phyloP scores from a whole-genome alignment of 805 yeast species.

The Komagataella populi region DNA sequence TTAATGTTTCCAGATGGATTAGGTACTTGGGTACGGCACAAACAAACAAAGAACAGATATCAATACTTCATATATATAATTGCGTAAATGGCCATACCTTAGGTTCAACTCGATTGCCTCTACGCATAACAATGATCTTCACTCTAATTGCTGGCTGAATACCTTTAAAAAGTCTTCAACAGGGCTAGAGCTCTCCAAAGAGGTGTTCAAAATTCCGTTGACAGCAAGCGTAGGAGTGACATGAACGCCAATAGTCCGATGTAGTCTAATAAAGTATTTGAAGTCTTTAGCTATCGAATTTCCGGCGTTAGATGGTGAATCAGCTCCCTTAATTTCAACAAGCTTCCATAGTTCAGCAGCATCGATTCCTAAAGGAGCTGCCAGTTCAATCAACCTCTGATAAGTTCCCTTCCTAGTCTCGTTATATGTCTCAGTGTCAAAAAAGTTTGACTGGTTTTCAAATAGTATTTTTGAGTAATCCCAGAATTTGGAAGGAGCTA shows the following conservation, averaged over 20 bases:
- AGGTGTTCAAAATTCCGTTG: constrained; percentile 47
- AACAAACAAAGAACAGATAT: too few relatives aligned
- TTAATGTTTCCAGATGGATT: too few relatives aligned
- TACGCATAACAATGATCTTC: too few relatives aligned
- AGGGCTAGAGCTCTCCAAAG: constrained; percentile 51
- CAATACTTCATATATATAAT: too few relatives aligned
- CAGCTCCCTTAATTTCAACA: constrained; percentile 16
- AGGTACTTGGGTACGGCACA: too few relatives aligned
- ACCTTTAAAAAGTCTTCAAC: constrained; percentile 27
- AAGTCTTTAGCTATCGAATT: constrained; percentile 45
- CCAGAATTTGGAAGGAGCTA: constrained; percentile 42
- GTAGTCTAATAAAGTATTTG: constrained; percentile 61
- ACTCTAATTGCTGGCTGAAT: constrained; percentile 10
- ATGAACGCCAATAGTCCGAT: constrained; percentile 68
- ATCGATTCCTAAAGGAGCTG: constrained; percentile 18
- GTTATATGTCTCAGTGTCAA: constrained; percentile 45
- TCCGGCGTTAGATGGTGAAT: constrained; percentile 36
- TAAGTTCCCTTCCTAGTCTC: constrained; percentile 44
- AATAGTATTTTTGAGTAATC: constrained; percentile 42
- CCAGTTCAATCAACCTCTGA: constrained; percentile 35
- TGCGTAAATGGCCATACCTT: too few relatives aligned
- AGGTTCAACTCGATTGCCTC: too few relatives aligned
- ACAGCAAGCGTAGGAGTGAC: constrained; percentile 72
- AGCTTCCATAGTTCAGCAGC: constrained; percentile 16
- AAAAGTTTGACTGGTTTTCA: constrained; percentile 37